phyloP scores from a whole-genome alignment of 495 filamentous ascomycete genomes.

The Neurospora africana region DNA sequence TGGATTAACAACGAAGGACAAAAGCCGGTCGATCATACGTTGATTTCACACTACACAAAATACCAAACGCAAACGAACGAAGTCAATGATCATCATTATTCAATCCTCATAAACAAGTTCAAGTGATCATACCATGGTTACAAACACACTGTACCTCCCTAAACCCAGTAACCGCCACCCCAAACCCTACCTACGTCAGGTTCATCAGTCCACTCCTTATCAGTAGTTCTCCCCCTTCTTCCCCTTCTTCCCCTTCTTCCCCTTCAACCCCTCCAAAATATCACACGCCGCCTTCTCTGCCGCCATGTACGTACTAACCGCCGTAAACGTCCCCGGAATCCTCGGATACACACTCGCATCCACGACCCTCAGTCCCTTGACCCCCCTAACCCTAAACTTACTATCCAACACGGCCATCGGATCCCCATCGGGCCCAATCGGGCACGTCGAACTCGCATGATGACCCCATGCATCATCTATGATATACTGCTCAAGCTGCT shows the following conservation, averaged over 20 bases:
- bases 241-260: too few species aligned
- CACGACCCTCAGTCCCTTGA: conserved; percentile 48
- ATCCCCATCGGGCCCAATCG: conserved; percentile 47
- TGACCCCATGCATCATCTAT: conserved; percentile 48
- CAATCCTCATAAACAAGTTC: background rate
- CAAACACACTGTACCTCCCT: background rate
- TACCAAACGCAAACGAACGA: background rate
- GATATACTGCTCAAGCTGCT: conserved; percentile 36
- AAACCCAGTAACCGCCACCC: background rate
- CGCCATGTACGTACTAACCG: conserved; percentile 44
- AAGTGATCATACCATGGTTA: background rate
- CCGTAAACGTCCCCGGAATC: conserved; percentile 47
- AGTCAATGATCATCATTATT: background rate
- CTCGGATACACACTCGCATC: conserved; percentile 48
- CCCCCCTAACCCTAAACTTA: conserved; percentile 46
- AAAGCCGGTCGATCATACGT: background rate
- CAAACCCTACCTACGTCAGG: background rate
- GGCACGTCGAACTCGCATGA: conserved; percentile 42
- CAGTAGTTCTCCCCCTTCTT: too few species aligned
- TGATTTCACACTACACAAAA: background rate
- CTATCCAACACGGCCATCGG: conserved; percentile 47
- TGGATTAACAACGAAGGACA: background rate
- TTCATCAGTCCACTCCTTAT: background rate
- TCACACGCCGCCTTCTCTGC: conserved; percentile 47
- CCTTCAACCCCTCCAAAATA: conserved; percentile 11